Conservation (phyloP, 176 grass and related monocot species). For the Oryza glumipatula region DNA sequence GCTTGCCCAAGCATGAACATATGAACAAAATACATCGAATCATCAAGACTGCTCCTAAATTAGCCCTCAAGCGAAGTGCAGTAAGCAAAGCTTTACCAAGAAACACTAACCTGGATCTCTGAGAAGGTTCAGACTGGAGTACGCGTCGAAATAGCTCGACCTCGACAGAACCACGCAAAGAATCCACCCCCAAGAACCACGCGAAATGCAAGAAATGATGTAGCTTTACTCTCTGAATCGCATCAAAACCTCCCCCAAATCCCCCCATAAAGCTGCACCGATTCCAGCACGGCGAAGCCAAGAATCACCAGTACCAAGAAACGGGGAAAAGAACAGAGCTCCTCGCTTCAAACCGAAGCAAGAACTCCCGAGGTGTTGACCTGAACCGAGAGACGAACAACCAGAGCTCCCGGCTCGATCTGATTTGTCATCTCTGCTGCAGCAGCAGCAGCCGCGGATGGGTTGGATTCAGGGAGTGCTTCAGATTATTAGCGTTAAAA, state of each 20-base stretch:
- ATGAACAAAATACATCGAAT: neutral
- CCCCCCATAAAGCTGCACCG: neutral
- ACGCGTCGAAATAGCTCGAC: neutral
- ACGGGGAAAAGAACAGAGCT: neutral
- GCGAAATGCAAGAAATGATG: constrained; percentile 29
- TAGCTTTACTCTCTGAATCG: constrained; percentile 10
- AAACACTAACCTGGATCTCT: constrained; percentile 18
- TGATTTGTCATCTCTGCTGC: neutral
- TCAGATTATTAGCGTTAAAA: constrained; percentile 19
- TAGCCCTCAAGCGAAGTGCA: neutral
- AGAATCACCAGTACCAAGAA: constrained; percentile 11
- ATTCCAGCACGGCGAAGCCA: constrained; percentile 15
- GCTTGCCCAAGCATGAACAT: neutral
- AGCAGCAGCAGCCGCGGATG: neutral
- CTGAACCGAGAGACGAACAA: neutral
- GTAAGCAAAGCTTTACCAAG: neutral
- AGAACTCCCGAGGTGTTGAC: constrained; percentile 23
- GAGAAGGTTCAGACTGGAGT: neutral
- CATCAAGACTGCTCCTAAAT: neutral
- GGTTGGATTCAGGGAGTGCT: neutral
- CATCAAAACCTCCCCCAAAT: neutral
- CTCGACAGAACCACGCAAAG: neutral
- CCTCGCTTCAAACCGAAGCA: constrained; percentile 11
- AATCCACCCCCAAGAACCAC: constrained; percentile 25
- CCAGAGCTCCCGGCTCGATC: constrained; percentile 18